These are phyloP conservation scores for Dillenia suffruticosa DNA, from an alignment of 164 flowering plant genomes.

Conservation along the genomic window DNA sequence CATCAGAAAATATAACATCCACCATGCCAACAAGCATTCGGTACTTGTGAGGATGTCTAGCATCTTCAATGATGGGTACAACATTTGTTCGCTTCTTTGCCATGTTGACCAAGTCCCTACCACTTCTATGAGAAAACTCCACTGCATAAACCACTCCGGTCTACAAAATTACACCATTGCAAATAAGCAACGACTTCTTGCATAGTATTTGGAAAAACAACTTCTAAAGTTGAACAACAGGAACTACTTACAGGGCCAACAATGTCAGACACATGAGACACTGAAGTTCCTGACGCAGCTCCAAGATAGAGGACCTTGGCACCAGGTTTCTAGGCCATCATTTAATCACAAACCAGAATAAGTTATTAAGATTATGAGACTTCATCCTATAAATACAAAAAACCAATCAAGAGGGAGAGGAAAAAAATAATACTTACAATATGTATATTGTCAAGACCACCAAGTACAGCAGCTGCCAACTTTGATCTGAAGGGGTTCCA, in stretches of 20 bases:
- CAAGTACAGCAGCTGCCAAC: slow-evolving; percentile 88
- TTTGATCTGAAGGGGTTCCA: slow-evolving; percentile 99
- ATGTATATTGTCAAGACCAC: slow-evolving; percentile 87
- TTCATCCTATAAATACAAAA: not conserved
- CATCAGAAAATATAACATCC: slow-evolving; percentile 88
- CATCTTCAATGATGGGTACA: slow-evolving; percentile 91
- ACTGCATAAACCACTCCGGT: slow-evolving; percentile 87
- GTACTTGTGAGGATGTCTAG: slow-evolving; percentile 93
- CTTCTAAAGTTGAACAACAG: not conserved
- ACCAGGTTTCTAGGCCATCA: slow-evolving; percentile 64
- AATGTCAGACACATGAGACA: slow-evolving; percentile 93
- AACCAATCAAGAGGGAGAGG: not conserved
- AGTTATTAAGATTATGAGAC: not conserved
- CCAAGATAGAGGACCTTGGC: slow-evolving; percentile 86
- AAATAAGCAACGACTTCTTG: not conserved
- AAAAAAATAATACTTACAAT: slow-evolving; percentile 56
- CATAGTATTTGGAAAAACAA: not conserved
- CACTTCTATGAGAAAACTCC: slow-evolving; percentile 98
- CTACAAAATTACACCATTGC: slow-evolving; percentile 22
- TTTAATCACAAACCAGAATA: not conserved
- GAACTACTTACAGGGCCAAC: slow-evolving; percentile 88
- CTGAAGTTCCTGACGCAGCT: slow-evolving; percentile 98
- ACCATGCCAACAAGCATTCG: slow-evolving; percentile 96
- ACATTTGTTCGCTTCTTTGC: slow-evolving; percentile 94
- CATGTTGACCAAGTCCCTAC: slow-evolving; percentile 96